A percentile compares a stretch with the other conserved stretches of the same genome.
Evolutionary conservation across 371 early-diverging fungal genomes (phyloP).

Genomic region (Apophysomyces trapeziformis): DNA sequence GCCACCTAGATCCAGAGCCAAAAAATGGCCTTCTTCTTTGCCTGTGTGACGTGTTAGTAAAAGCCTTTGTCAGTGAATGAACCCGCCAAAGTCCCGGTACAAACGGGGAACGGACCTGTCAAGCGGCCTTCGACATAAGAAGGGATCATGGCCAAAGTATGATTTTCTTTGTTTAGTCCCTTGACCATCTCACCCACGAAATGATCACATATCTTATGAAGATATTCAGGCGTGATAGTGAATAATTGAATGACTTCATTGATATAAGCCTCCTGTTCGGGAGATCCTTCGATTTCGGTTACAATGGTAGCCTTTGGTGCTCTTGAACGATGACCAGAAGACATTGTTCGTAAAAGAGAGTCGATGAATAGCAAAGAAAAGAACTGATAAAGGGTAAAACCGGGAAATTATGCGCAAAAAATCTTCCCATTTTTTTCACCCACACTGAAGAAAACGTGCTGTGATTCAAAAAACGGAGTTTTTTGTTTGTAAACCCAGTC

Average conservation of each 20-base stretch:
- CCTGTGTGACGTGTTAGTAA: conserved; percentile 54
- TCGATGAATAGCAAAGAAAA: background rate
- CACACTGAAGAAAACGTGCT: background rate
- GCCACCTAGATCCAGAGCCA: conserved; percentile 95
- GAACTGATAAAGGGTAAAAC: background rate
- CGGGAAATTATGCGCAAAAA: too few species aligned
- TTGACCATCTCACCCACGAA: conserved; percentile 76
- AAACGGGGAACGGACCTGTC: conserved; percentile 33
- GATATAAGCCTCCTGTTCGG: conserved; percentile 53
- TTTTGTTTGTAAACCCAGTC: background rate
- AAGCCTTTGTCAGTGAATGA: background rate
- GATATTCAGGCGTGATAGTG: conserved; percentile 55
- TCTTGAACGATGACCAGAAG: background rate
- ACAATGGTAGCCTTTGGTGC: conserved; percentile 23
- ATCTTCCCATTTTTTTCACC: too few species aligned
- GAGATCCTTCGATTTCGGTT: conserved; percentile 41
- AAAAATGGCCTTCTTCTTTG: conserved; percentile 80
- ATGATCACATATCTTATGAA: conserved; percentile 68
- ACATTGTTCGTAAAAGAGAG: background rate
- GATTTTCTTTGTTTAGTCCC: conserved; percentile 68
- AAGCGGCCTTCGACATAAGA: conserved; percentile 68
- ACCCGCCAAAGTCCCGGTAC: background rate
- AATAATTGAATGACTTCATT: conserved; percentile 60
- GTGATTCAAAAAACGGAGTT: conserved; percentile 1
- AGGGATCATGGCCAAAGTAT: conserved; percentile 80